phyloP scores from a whole-genome alignment of 352 stramenopile species.

The Globisporangium solare region DNA sequence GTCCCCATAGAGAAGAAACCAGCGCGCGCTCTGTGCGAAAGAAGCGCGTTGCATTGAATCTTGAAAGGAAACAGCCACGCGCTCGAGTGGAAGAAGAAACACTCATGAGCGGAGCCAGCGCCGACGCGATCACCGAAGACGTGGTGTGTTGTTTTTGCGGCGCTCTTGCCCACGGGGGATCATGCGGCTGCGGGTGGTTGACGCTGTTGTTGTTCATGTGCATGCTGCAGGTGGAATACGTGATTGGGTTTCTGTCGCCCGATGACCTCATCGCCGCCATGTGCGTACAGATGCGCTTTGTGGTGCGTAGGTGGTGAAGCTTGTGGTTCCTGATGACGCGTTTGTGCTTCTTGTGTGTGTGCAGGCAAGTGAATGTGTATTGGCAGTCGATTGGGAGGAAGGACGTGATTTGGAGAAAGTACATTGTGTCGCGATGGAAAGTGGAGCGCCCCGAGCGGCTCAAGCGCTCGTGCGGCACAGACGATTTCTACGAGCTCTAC shows the following conservation, averaged over 20 bases:
- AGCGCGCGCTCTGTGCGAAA: neutral
- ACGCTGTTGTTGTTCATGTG: neutral
- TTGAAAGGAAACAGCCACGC: neutral
- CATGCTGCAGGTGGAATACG: conserved; percentile 31
- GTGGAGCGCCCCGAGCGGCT: conserved; percentile 41
- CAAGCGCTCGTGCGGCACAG: conserved; percentile 36
- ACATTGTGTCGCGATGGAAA: conserved; percentile 45
- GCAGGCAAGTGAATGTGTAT: conserved; percentile 51
- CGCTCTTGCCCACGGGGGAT: too few species aligned
- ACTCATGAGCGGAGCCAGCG: neutral
- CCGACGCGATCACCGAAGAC: conserved; percentile 28
- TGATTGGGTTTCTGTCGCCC: conserved; percentile 51
- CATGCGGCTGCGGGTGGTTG: too few species aligned
- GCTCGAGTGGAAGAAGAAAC: neutral
- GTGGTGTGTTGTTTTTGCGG: conserved; percentile 22
- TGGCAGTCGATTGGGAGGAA: conserved; percentile 41
- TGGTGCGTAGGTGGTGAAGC: neutral
- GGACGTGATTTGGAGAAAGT: conserved; percentile 46
- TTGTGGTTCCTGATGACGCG: neutral
- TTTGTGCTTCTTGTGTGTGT: neutral
- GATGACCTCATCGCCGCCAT: conserved; percentile 42
- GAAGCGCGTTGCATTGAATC: neutral
- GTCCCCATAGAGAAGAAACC: neutral
- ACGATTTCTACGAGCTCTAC: conserved; percentile 57
- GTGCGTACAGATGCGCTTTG: conserved; percentile 19